Conservation (phyloP, 129 eudicot genomes). For the Helianthus tuberosus region DNA sequence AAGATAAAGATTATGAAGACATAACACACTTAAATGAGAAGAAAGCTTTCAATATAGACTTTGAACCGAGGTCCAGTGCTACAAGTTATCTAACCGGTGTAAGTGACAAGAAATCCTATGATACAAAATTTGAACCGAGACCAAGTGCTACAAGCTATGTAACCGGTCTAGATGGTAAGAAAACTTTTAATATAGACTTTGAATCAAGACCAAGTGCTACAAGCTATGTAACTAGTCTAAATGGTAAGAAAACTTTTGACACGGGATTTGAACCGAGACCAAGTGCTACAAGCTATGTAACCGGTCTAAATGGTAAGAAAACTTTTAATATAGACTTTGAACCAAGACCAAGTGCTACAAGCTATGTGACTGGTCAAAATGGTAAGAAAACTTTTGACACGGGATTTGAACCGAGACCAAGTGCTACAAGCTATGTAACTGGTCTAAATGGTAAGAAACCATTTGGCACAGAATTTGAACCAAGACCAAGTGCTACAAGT, state of each 20-base stretch:
- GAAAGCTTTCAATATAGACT: not conserved
- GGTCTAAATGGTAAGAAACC: not conserved
- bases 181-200: not conserved
- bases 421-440: not conserved
- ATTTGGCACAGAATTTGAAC: not conserved
- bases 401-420: not conserved
- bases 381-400: not conserved
- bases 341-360: not conserved
- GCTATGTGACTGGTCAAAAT: not conserved
- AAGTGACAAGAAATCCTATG: not conserved
- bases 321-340: not conserved
- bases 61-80: conserved; percentile 4
- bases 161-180: not conserved
- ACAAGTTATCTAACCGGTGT: not conserved
- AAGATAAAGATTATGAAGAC: not conserved
- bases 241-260: not conserved
- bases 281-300: not conserved
- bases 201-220: not conserved
- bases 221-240: not conserved
- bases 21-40: not conserved
- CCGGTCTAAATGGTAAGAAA: not conserved
- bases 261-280: not conserved
- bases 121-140: not conserved
- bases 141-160: not conserved
- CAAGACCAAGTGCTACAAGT: not conserved